Evolutionary conservation across 2,329 filamentous ascomycete genomes (phyloP), one percentile per base, ranked within the genome.

Genomic region (Cladophialophora yegresii): DNA sequence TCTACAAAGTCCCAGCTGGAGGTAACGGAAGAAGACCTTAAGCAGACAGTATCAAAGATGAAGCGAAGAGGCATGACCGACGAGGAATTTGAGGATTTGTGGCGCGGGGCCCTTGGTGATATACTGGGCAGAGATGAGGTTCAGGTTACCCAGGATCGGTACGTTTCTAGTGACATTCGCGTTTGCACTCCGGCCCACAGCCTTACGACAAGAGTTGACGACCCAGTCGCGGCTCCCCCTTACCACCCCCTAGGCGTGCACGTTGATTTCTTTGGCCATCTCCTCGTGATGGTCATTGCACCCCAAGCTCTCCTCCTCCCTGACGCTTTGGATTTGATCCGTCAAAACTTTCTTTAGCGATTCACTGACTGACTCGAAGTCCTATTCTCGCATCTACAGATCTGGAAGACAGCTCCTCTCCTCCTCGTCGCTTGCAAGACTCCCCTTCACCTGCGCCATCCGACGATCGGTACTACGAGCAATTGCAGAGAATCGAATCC

Each of bases 61-160:
- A 87, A 89, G 68, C 90, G 87, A 75, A 93, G 90, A 80, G 88
- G 89, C 68, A 91, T 97, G 85, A 90, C 84, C 69, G 88, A 92
- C 73, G 84, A 89, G 49, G 93, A 98, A 74, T 97, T 99, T 73
- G 92, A 98, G 70, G 91, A 96, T 63, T 85, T 99, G 7, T 84
- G 80, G 80, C 77, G 78, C 64, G 79, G 79, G 30, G 81, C 82
- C 10, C 72, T 83, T 53, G 80, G 80, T 12, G 81, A 83, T 58
- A 77, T 84, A 33, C 72, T 83, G 45, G 77, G 79, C 22, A 80
- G 84, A 58, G 87, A 89, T 53, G 87, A 89, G 75, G 77, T 89
- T 50, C 76, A 84, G 22, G 81, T 80, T 70, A 81, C 78, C 50
- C 79, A 80, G 51, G 81, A 86, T 73, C 81, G 81, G 87, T 88